Base-by-base conservation (phyloP, 768 basidiomycete species). In the Termitomyces eurrhizus region DNA sequence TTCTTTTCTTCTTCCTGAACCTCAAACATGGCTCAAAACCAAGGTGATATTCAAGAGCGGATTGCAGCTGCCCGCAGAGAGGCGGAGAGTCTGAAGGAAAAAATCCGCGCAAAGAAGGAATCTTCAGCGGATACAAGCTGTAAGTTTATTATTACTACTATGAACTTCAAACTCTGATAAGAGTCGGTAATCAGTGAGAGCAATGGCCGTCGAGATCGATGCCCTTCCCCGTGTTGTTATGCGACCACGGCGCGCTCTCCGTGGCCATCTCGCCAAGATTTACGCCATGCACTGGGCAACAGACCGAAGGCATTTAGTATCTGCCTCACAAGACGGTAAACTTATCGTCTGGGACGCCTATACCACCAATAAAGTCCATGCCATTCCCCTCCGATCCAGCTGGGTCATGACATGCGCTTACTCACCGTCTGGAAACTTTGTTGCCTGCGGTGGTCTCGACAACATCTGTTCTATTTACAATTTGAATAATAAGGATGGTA, bases 321-420 rank as follows among this genome's bases (percentile, higher is more conserved):
- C 97, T 16, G 96, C 96, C n/a, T 98, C 96, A 2, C 96, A 99
- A 73, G 96, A 99, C 72, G 96, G 96, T 56, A 99, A 99, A 75
- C 85, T 99, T 61, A 98, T 99, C 72, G 96, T 99, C 57, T 99
- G 96, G 96, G 96, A 99, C 75, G 96, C 96, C 54, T 98, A 98
- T 77, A 98, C 96, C n/a, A 97, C 95, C 60, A 99, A 99, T 84
- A 99, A 99, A 80, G 96, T 99, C 62, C 97, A 99, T 71, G 96
- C 96, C 67, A 99, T 99, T 73, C 96, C 96, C 54, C 80, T 99
- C 51, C 89, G 96, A 56, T 97, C 95, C 50, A 94, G 92, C 71
- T 99, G 96, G 96, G 96, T 99, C 77, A 99, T 99, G 96, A 99
- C 96, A 55, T 99, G 96, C 73, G 96, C 96, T 54, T 98, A 98